Evolutionary conservation across 73 alveolate genomes (phyloP).

Genomic region (Breviolum minutum): DNA sequence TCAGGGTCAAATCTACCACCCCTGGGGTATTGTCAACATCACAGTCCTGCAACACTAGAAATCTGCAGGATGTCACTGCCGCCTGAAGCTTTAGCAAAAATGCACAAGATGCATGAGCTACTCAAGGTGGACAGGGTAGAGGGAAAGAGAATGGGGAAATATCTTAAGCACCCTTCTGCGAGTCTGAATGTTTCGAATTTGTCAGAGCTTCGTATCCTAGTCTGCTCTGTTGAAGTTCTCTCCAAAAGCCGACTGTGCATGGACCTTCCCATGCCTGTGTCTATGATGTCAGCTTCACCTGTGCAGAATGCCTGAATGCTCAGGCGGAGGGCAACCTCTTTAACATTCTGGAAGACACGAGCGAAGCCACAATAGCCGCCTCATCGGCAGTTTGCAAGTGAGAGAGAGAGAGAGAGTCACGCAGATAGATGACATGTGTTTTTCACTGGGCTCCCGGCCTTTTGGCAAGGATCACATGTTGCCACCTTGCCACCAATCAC

Average conservation of each 20-base stretch:
- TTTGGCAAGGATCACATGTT: not conserved
- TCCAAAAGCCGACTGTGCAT: too few species aligned
- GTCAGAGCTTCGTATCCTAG: not conserved
- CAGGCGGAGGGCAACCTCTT: slow-evolving; percentile 28
- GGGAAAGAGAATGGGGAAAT: not conserved
- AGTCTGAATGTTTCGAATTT: not conserved
- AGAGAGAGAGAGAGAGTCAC: not conserved
- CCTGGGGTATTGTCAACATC: not conserved
- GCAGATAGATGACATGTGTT: not conserved
- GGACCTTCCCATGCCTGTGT: too few species aligned
- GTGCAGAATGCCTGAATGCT: not conserved
- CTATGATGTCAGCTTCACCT: not conserved
- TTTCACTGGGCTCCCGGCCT: not conserved
- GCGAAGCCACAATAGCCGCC: slow-evolving; percentile 12
- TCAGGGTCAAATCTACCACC: not conserved
- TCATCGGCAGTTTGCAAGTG: not conserved
- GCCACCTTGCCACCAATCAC: too few species aligned
- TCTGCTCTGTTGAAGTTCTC: too few species aligned
- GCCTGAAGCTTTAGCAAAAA: slow-evolving; percentile 36
- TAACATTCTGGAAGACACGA: slow-evolving; percentile 5
- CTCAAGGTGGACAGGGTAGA: slow-evolving; percentile 14
- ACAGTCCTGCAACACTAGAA: too few species aligned
- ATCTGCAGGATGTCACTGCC: slow-evolving; percentile 72
- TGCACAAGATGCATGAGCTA: slow-evolving; percentile 87
- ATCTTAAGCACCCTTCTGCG: not conserved